Conservation (phyloP, 208 protist genomes). For the Crithidia expoeki region DNA sequence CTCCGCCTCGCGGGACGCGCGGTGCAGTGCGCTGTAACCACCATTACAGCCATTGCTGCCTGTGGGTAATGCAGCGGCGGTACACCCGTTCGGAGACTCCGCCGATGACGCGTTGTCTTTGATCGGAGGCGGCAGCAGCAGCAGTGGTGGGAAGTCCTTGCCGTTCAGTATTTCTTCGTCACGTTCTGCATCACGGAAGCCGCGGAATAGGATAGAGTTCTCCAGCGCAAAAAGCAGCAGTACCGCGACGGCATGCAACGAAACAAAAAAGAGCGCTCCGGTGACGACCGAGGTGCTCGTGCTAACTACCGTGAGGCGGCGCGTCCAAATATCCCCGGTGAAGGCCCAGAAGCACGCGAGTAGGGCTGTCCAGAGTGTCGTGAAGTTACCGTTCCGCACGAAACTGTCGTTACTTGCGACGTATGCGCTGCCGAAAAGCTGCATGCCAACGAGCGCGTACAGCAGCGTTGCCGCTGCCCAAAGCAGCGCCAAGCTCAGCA, state of each 20-base stretch:
- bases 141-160: slow-evolving; percentile 20
- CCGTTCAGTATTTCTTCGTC: slow-evolving; percentile 15
- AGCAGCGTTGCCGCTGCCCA: slow-evolving; percentile 30
- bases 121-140: slow-evolving; percentile 26
- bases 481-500: slow-evolving; percentile 38
- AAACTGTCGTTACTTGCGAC: slow-evolving; percentile 1
- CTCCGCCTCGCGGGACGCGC: background rate
- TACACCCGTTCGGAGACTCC: background rate
- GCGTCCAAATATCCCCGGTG: slow-evolving; percentile 55
- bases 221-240: slow-evolving; percentile 30
- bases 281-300: slow-evolving; percentile 26
- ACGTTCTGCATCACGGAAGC: slow-evolving; percentile 13
- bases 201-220: slow-evolving; percentile 29
- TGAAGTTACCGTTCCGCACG: slow-evolving; percentile 42
- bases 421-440: slow-evolving; percentile 47
- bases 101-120: background rate
- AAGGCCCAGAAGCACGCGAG: slow-evolving; percentile 50
- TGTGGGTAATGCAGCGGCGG: background rate
- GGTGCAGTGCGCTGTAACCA: background rate
- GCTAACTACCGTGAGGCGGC: slow-evolving; percentile 34
- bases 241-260: slow-evolving; percentile 10
- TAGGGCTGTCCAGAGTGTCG: slow-evolving; percentile 54
- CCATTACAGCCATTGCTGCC: background rate
- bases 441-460: slow-evolving; percentile 64
- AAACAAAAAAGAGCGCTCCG: slow-evolving; percentile 52